phyloP scores from a whole-genome alignment of 2,329 filamentous ascomycete genomes.

The Fusarium sp. region DNA sequence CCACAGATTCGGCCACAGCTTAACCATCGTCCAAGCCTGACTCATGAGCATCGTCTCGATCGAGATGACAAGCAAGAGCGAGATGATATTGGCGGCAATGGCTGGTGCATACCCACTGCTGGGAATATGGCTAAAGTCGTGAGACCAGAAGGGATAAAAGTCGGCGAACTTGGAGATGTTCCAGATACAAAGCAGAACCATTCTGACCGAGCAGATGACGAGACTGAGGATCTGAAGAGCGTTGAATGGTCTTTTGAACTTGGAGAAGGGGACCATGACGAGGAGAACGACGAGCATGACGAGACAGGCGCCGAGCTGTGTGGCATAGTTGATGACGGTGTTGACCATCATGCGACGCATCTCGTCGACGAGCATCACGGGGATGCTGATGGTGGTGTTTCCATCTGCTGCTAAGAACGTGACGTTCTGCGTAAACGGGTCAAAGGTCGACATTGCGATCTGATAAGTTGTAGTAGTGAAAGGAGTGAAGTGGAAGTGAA shows the following conservation, averaged over 20 bases:
- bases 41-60: constrained; percentile 59
- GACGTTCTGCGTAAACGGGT: constrained; percentile 50
- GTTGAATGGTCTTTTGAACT: constrained; percentile 71
- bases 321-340: constrained; percentile 70
- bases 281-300: constrained; percentile 73
- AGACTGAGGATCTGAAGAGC: constrained; percentile 72
- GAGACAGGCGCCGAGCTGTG: constrained; percentile 74
- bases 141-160: constrained; percentile 67
- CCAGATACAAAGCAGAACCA: constrained; percentile 64
- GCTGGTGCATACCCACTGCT: constrained; percentile 47
- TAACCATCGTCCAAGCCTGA: constrained; percentile 63
- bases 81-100: constrained; percentile 53
- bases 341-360: constrained; percentile 47
- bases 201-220: constrained; percentile 67
- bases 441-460: constrained; percentile 43
- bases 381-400: constrained; percentile 43
- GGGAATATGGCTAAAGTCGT: constrained; percentile 62
- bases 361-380: constrained; percentile 47
- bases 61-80: constrained; percentile 55
- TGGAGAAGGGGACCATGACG: constrained; percentile 71
- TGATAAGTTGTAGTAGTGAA: background rate
- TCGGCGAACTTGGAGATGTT: constrained; percentile 69
- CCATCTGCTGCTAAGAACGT: constrained; percentile 48
- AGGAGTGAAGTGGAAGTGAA: background rate
- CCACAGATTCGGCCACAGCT: constrained; percentile 54